A percentile compares a stretch with the other conserved stretches of the same genome.
phyloP scores from a whole-genome alignment of 106 monocot genomes.

The Dioscorea zingiberensis region DNA sequence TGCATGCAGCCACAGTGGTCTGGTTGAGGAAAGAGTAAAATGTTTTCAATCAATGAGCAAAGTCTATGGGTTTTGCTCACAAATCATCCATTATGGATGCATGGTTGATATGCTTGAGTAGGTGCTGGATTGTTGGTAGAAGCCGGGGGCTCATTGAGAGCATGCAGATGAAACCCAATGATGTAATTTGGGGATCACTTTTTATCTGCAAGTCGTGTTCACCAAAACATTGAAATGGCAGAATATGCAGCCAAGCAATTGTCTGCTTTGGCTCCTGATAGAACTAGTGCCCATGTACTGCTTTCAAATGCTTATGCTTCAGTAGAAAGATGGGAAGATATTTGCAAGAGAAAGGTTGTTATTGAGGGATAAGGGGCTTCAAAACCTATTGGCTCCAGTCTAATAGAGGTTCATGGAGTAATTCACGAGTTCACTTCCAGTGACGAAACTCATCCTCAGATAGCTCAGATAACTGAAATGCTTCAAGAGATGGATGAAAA shows the following conservation, averaged over 20 bases:
- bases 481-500: conserved; percentile 19
- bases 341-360: conserved; percentile 8
- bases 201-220: conserved; percentile 7
- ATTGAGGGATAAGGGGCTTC: conserved; percentile 11
- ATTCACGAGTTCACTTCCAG: conserved; percentile 21
- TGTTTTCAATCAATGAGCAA: conserved; percentile 8
- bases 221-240: conserved; percentile 13
- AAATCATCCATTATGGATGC: conserved; percentile 21
- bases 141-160: conserved; percentile 13
- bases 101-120: conserved; percentile 14
- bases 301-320: conserved; percentile 23
- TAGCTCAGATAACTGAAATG: conserved; percentile 21
- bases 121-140: conserved; percentile 16
- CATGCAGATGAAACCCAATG: conserved; percentile 27
- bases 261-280: conserved; percentile 2
- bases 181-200: conserved; percentile 24
- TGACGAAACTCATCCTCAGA: conserved; percentile 19
- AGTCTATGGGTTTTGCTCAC: not conserved
- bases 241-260: conserved; percentile 17
- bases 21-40: conserved; percentile 15
- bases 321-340: conserved; percentile 22
- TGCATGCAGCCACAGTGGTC: conserved; percentile 17
- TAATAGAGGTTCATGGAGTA: conserved; percentile 11
- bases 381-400: conserved; percentile 6
- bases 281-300: conserved; percentile 10